A percentile compares a stretch with the other conserved stretches of the same genome.
phyloP scores from a whole-genome alignment of 2,329 filamentous ascomycete genomes.

The Arthrobotrys sphaeroides region DNA sequence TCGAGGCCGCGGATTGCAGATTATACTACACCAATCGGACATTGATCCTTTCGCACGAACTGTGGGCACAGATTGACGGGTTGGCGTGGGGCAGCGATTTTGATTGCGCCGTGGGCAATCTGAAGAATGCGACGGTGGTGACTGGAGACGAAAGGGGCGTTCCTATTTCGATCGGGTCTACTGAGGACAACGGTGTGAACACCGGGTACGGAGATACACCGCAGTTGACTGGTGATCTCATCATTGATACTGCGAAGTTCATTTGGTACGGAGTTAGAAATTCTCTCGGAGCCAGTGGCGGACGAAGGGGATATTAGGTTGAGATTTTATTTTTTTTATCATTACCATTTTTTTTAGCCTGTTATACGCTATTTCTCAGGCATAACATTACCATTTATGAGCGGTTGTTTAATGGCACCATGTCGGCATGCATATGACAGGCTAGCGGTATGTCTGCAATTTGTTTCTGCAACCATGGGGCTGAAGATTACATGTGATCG shows the following conservation, averaged over 20 bases:
- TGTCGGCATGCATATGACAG: not conserved
- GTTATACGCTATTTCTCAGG: too few species aligned
- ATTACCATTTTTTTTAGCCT: too few species aligned
- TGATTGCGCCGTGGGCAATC: constrained; percentile 30
- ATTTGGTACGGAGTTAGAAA: constrained; percentile 41
- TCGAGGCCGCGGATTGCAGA: constrained; percentile 70
- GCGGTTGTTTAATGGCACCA: not conserved
- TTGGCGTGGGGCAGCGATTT: constrained; percentile 34
- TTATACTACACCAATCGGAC: constrained; percentile 69
- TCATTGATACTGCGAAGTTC: constrained; percentile 29
- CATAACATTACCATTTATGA: not conserved
- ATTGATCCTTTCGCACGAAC: constrained; percentile 24
- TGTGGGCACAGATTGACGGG: constrained; percentile 32
- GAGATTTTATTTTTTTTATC: not conserved
- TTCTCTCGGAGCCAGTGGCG: constrained; percentile 16
- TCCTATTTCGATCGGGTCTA: constrained; percentile 39
- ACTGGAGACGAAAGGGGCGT: constrained; percentile 39
- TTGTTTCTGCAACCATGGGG: not conserved
- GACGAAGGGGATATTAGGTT: constrained; percentile 15
- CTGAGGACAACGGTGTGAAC: not conserved
- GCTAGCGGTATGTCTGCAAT: constrained; percentile 10
- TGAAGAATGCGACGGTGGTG: constrained; percentile 50
- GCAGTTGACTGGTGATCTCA: constrained; percentile 40
- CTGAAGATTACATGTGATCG: not conserved
- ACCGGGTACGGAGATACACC: constrained; percentile 34